Evolutionary conservation across 2,329 filamentous ascomycete species (phyloP).

Genomic region (Mariannaea elegans): DNA sequence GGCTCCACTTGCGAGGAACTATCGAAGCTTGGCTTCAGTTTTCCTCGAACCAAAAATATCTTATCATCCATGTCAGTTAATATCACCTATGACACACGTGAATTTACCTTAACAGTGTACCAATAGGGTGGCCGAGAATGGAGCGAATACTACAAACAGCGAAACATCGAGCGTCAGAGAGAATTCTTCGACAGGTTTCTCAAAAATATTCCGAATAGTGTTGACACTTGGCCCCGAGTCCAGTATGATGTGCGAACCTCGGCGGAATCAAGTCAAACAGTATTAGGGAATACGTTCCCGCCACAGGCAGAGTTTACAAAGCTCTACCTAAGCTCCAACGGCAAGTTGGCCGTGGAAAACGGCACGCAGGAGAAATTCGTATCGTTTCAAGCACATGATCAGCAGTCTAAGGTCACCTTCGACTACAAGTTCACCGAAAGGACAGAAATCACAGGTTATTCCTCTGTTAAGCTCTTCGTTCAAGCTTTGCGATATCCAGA

Average conservation of each 20-base stretch:
- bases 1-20: slow-evolving; percentile 6
- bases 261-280: neutral
- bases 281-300: neutral
- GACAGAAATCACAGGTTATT: slow-evolving; percentile 3
- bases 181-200: slow-evolving; percentile 11
- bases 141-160: slow-evolving; percentile 2
- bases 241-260: neutral
- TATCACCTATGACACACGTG: too few relatives aligned
- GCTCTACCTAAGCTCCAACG: too few relatives aligned
- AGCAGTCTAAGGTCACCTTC: neutral
- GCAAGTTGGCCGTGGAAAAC: neutral
- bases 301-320: neutral
- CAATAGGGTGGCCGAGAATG: slow-evolving; percentile 14
- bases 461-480: slow-evolving; percentile 3
- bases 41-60: slow-evolving; percentile 2
- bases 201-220: neutral
- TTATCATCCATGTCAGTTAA: slow-evolving; percentile 9
- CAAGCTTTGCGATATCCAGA: slow-evolving; percentile 3
- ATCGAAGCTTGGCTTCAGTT: slow-evolving; percentile 12
- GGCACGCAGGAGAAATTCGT: neutral
- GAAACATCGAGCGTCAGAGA: neutral
- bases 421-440: neutral
- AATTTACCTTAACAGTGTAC: neutral
- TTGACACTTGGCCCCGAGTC: slow-evolving; percentile 4
- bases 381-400: neutral